Percentiles rank a stretch among this genome's conserved stretches.
These are phyloP conservation scores for Solanum pinnatisectum DNA, from an alignment of 257 asterid genomes.

Conservation along the genomic window DNA sequence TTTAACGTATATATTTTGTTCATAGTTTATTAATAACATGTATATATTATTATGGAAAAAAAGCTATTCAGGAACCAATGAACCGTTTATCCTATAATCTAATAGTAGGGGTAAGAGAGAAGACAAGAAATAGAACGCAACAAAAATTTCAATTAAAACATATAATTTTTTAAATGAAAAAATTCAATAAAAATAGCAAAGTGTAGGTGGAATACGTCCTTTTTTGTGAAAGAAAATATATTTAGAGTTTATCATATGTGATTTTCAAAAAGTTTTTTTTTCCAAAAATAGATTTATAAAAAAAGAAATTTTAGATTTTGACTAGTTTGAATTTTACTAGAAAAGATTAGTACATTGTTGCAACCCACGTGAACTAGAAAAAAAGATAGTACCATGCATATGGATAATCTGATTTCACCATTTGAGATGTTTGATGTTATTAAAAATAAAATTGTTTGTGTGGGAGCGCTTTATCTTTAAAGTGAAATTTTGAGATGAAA, in stretches of 20 bases:
- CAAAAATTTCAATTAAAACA: background rate
- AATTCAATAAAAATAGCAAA: background rate
- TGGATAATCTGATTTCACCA: background rate
- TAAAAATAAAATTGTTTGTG: background rate
- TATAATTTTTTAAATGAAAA: too few species aligned
- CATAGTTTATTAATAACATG: background rate
- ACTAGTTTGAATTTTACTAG: background rate
- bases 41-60: background rate
- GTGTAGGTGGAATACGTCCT: background rate
- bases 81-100: background rate
- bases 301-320: background rate
- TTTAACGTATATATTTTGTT: background rate
- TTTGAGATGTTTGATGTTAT: background rate
- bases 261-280: background rate
- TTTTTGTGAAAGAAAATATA: background rate
- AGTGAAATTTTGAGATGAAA: background rate
- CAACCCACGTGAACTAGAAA: background rate
- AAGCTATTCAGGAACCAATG: background rate
- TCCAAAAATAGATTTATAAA: background rate
- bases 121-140: too few species aligned
- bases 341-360: background rate
- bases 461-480: fast-evolving
- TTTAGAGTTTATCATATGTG: background rate
- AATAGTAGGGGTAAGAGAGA: too few species aligned
- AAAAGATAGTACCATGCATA: background rate